Conservation (phyloP, 345 rosid species). For the Populus simonii region DNA sequence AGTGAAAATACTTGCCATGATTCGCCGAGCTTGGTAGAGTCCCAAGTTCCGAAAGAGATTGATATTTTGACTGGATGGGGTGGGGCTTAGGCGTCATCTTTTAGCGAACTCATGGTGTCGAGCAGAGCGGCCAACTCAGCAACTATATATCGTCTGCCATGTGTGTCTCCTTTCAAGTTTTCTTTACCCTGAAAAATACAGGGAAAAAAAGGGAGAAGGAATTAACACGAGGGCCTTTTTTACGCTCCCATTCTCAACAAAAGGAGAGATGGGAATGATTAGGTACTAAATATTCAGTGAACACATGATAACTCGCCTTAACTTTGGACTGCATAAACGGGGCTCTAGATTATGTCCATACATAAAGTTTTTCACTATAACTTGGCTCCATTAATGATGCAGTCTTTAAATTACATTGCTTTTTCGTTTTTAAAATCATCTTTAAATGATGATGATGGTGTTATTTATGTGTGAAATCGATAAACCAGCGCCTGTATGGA, state of each 20-base stretch:
- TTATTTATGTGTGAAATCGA: not conserved
- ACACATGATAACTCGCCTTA: constrained; percentile 30
- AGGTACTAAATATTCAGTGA: constrained; percentile 43
- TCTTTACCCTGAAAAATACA: not conserved
- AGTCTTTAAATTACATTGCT: not conserved
- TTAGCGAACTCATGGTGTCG: constrained; percentile 35
- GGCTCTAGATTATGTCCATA: constrained; percentile 14
- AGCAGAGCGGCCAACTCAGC: constrained; percentile 40
- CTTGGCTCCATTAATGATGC: constrained; percentile 4
- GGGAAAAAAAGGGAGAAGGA: not conserved
- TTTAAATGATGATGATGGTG: constrained; percentile 7
- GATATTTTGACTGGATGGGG: constrained; percentile 44
- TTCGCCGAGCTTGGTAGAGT: constrained; percentile 44
- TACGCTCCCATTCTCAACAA: constrained; percentile 27
- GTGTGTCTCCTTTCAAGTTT: constrained; percentile 24
- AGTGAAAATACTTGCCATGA: constrained; percentile 24
- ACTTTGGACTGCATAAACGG: constrained; percentile 20
- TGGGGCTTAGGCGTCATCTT: constrained; percentile 39
- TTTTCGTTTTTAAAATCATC: constrained; percentile 12
- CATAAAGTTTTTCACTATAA: not conserved
- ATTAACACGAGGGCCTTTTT: constrained; percentile 39
- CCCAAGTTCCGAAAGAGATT: constrained; percentile 96
- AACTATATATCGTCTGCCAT: constrained; percentile 33
- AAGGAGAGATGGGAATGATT: constrained; percentile 33
- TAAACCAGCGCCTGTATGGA: not conserved